These are phyloP conservation scores for Psidium friedrichsthalianum DNA, from an alignment of 345 rosid genomes.

Conservation along the genomic window DNA sequence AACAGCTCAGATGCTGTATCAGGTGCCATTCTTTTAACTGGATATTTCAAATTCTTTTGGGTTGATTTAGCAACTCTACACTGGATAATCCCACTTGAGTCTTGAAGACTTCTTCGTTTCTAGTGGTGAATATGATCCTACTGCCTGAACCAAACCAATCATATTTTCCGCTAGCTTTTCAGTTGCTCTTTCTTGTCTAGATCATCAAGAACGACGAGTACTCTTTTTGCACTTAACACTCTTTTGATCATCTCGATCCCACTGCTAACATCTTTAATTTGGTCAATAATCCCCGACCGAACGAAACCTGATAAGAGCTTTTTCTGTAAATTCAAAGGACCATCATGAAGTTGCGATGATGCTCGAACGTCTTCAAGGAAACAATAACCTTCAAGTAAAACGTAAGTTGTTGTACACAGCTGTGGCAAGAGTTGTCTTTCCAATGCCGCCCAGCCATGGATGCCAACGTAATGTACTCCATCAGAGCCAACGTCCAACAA, in stretches of 20 bases:
- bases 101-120: not conserved
- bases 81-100: not conserved
- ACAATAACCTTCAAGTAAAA: not conserved
- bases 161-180: not conserved
- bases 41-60: not conserved
- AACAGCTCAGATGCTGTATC: not conserved
- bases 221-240: not conserved
- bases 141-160: not conserved
- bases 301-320: not conserved
- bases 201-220: not conserved
- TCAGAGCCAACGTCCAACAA: not conserved
- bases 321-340: not conserved
- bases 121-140: not conserved
- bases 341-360: not conserved
- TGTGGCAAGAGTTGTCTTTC: not conserved
- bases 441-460: not conserved
- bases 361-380: not conserved
- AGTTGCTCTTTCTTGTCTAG: not conserved
- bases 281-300: fast-evolving
- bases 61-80: not conserved
- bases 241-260: not conserved
- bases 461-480: not conserved
- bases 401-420: not conserved
- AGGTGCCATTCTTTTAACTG: not conserved
- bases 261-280: not conserved